These are phyloP conservation scores for Erigeron canadensis DNA, from an alignment of 129 eudicot species.

Conservation along the genomic window DNA sequence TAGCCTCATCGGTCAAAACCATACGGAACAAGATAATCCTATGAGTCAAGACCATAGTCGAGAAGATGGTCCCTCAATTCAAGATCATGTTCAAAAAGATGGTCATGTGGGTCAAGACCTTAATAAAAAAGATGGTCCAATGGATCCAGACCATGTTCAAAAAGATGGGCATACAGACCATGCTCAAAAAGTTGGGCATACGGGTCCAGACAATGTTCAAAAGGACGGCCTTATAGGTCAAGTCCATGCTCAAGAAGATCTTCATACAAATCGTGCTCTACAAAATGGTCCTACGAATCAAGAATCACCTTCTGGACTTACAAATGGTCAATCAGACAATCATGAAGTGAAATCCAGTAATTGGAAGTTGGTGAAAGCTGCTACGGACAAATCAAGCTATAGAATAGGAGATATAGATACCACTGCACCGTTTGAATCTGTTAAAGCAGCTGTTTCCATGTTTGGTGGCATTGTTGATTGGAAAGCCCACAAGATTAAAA, in stretches of 20 bases:
- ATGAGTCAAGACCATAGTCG: no score
- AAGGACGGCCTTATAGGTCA: conserved; percentile 17
- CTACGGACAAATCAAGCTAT: conserved; percentile 10
- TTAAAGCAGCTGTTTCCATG: conserved; percentile 65
- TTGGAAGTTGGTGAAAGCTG: conserved; percentile 15
- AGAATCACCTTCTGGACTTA: conserved; percentile 31
- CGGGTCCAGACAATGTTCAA: not conserved
- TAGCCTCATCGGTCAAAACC: no score
- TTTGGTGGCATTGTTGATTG: conserved; percentile 61
- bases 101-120: no score
- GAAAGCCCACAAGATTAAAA: conserved; percentile 53
- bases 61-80: no score
- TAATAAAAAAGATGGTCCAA: no score
- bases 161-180: no score
- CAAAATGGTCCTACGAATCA: not conserved
- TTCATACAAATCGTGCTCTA: conserved; percentile 7
- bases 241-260: conserved; percentile 11
- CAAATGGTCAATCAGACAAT: conserved; percentile 20
- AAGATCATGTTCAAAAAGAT: not conserved
- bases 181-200: not conserved
- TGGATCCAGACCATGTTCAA: no score
- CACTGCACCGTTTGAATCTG: conserved; percentile 65
- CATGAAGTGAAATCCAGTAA: conserved; percentile 15
- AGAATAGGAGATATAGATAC: conserved; percentile 40
- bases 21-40: no score